These are phyloP conservation scores for Solanum lycopersicoides DNA, from an alignment of 257 asterid genomes.

Conservation along the genomic window DNA sequence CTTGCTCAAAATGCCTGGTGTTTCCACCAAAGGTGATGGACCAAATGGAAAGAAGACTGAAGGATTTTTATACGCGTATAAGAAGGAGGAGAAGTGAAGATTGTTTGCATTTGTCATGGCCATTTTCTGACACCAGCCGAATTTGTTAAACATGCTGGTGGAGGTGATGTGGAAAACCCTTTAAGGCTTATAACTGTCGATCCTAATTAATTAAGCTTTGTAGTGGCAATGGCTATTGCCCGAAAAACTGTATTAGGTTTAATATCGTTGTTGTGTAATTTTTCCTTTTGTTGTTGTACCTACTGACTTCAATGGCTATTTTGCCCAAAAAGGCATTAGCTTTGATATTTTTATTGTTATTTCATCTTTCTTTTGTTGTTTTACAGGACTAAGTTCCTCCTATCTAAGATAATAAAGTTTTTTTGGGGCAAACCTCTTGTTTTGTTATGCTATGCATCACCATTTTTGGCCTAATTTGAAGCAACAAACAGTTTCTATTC, in stretches of 20 bases:
- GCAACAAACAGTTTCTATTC: no score
- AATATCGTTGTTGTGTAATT: not conserved
- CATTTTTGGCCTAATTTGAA: no score
- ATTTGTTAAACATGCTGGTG: no score
- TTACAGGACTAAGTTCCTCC: not conserved
- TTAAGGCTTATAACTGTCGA: constrained; percentile 52
- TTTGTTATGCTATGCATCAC: no score
- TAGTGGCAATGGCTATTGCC: constrained; percentile 2
- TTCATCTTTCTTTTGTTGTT: not conserved
- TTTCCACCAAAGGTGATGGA: constrained; percentile 41
- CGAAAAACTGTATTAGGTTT: not conserved
- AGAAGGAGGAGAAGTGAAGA: not conserved
- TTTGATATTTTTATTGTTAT: not conserved
- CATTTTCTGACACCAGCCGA: not conserved
- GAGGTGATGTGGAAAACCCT: constrained; percentile 28
- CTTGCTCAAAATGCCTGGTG: constrained; percentile 56
- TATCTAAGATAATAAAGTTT: not conserved
- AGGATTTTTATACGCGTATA: constrained; percentile 56
- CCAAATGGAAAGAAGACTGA: constrained; percentile 34
- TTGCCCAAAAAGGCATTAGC: not conserved
- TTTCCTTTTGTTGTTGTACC: not conserved
- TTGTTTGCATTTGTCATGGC: no score
- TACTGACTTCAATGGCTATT: not conserved
- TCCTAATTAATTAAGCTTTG: constrained; percentile 25
- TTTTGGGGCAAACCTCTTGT: not conserved